Percentiles rank a stretch among this genome's conserved stretches.
These are phyloP conservation scores for Manihot esculenta DNA, from an alignment of 441 rosid genomes.

Conservation along the genomic window DNA sequence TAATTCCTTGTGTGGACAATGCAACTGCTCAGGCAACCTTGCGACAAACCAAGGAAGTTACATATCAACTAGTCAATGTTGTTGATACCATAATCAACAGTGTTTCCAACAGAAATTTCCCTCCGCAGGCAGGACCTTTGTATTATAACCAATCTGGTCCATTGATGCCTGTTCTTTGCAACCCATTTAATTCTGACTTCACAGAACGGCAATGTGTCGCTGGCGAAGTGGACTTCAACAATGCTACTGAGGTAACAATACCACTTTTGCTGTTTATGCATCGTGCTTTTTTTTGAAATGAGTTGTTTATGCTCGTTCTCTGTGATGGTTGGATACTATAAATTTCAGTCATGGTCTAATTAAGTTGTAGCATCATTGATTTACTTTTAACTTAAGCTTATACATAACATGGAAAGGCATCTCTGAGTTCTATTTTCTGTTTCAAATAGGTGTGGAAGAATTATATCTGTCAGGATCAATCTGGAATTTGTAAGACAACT, in stretches of 20 bases:
- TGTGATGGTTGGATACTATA: too few relatives aligned
- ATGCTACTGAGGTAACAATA: constrained; percentile 70
- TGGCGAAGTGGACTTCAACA: constrained; percentile 61
- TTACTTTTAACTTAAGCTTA: neutral
- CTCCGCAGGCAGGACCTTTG: constrained; percentile 38
- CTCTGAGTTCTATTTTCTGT: neutral
- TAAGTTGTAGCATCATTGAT: too few relatives aligned
- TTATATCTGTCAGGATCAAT: constrained; percentile 47
- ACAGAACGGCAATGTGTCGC: constrained; percentile 52
- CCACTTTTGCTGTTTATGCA: too few relatives aligned
- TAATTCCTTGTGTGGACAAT: constrained; percentile 86
- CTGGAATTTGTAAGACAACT: constrained; percentile 58
- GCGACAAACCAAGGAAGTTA: constrained; percentile 52
- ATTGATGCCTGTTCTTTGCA: constrained; percentile 68
- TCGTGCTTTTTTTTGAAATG: too few relatives aligned
- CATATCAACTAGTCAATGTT: constrained; percentile 50
- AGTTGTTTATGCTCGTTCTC: too few relatives aligned
- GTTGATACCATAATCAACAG: constrained; percentile 49
- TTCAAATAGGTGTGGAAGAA: constrained; percentile 65
- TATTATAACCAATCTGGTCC: constrained; percentile 94
- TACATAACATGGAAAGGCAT: neutral
- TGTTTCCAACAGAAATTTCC: constrained; percentile 53
- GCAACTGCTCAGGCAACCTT: constrained; percentile 81
- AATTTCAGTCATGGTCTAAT: too few relatives aligned
- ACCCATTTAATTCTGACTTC: constrained; percentile 71